phyloP scores from a whole-genome alignment of 2,329 filamentous ascomycete species.

The Ilyonectria destructans region DNA sequence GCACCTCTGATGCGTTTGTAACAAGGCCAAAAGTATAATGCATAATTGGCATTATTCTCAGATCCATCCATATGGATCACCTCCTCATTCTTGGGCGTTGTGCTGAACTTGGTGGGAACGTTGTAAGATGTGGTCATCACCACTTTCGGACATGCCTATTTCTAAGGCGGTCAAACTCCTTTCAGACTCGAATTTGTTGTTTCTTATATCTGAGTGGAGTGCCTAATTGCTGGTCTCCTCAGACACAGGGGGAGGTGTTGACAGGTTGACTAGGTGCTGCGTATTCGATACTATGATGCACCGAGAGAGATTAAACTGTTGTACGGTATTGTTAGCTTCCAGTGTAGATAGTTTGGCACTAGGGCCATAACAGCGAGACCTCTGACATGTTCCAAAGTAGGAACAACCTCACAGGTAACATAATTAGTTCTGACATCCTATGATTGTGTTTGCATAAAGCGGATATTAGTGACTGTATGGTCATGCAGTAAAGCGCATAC shows the following conservation, averaged over 20 bases:
- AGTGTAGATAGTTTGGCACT: slow-evolving; percentile 94
- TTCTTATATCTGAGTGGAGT: slow-evolving; percentile 63
- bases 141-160: slow-evolving; percentile 77
- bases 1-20: too few species aligned
- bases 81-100: slow-evolving; percentile 74
- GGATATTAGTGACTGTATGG: slow-evolving; percentile 53
- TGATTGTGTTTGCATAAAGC: slow-evolving; percentile 84
- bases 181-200: slow-evolving; percentile 69
- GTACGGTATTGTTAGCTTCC: slow-evolving; percentile 90
- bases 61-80: slow-evolving; percentile 54
- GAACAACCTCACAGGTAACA: slow-evolving; percentile 90
- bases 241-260: slow-evolving; percentile 87
- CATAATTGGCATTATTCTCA: too few species aligned
- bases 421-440: slow-evolving; percentile 99
- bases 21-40: too few species aligned
- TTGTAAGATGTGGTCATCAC: slow-evolving; percentile 84
- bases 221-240: slow-evolving; percentile 76
- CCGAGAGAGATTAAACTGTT: slow-evolving; percentile 92
- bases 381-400: slow-evolving; percentile 85
- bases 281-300: slow-evolving; percentile 87
- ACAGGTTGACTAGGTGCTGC: slow-evolving; percentile 85
- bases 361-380: slow-evolving; percentile 92
- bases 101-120: slow-evolving; percentile 83
- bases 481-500: slow-evolving; percentile 63
- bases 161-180: slow-evolving; percentile 70